A percentile compares a stretch with the other conserved stretches of the same genome.
These are phyloP conservation scores for Discostella pseudostelligera DNA, from an alignment of 108 stramenopile species.

Conservation along the genomic window DNA sequence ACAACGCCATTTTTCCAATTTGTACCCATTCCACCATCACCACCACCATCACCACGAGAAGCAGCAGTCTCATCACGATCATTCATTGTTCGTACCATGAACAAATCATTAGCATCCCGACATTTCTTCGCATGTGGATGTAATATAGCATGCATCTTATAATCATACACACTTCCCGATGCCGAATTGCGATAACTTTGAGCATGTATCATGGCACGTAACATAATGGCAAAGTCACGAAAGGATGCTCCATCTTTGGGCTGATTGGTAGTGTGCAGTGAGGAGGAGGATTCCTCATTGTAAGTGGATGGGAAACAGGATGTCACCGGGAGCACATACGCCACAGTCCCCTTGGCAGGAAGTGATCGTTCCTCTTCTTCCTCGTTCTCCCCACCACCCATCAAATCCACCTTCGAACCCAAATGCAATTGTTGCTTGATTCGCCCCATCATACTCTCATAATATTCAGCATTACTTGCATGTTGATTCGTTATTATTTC, in stretches of 20 bases:
- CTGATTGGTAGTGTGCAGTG: constrained; percentile 22
- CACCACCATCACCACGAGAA: not conserved
- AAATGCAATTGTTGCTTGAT: no score
- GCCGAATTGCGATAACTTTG: constrained; percentile 45
- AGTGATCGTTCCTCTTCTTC: constrained; percentile 6
- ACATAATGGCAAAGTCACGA: constrained; percentile 52
- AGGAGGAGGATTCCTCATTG: constrained; percentile 1
- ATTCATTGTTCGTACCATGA: not conserved
- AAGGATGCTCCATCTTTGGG: constrained; percentile 29
- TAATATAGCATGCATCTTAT: constrained; percentile 73
- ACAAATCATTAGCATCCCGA: constrained; percentile 4
- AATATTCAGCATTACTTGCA: not conserved
- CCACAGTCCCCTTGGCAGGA: constrained; percentile 36
- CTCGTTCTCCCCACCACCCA: not conserved
- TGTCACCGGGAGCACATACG: constrained; percentile 33
- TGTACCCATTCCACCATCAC: not conserved
- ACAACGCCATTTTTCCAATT: not conserved
- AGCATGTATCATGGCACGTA: constrained; percentile 59
- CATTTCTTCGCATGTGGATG: constrained; percentile 56
- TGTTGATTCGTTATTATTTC: constrained; percentile 11
- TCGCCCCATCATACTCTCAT: constrained; percentile 4
- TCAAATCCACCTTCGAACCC: not conserved
- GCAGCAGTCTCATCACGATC: not conserved
- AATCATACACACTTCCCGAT: constrained; percentile 55
- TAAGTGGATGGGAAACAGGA: constrained; percentile 16